Evolutionary conservation across 768 basidiomycete species (phyloP), one percentile per base, ranked within the genome.

Genomic region (Termitomyces sp.): DNA sequence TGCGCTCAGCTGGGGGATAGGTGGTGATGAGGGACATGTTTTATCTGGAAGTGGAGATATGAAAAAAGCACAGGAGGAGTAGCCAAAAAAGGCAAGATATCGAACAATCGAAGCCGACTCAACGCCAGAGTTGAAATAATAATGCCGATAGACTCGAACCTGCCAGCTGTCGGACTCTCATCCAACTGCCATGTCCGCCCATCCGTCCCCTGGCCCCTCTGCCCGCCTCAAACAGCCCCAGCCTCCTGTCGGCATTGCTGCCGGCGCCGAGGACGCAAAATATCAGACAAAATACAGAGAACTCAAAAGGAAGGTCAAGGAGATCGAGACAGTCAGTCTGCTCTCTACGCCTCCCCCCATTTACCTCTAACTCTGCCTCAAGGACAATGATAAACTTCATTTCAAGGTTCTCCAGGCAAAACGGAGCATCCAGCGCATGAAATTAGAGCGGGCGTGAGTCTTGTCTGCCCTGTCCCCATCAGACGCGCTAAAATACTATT

Each of bases 371-470:
- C 58, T 63, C 58, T 55, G 58, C 42, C 53, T 56, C 54, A 54
- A 93, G 91, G 90, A 93, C 71, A 93, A 93, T 71, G 91, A 93
- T 77, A 90, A 86, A 71, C 79, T 93, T 56, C 82, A 88, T 66
- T 83, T 85, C 77, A 89, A 90, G 68, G 82, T 91, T 37, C 74
- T 90, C 28, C 78, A 85, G 66, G 83, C 90, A 30, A 92, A 88
- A 70, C 84, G 85, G 62, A 86, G 82, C 64, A 90, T 93, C 42
- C 89, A 90, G 68, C 79, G 91, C 41, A 87, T 92, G 82, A 88
- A 90, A 70, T 76, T 93, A 55, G 91, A 93, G 71, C 77, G 91
- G 74, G 89, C 90, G 91, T 93, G 64, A 76, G 90, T 83, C 49
- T 56, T 58, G 58, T 57, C 49, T 52, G 54, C 5, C 41, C 40